Evolutionary conservation across 441 rosid species (phyloP), one percentile per base, ranked within the genome.

Genomic region (Eutrema salsugineum): DNA sequence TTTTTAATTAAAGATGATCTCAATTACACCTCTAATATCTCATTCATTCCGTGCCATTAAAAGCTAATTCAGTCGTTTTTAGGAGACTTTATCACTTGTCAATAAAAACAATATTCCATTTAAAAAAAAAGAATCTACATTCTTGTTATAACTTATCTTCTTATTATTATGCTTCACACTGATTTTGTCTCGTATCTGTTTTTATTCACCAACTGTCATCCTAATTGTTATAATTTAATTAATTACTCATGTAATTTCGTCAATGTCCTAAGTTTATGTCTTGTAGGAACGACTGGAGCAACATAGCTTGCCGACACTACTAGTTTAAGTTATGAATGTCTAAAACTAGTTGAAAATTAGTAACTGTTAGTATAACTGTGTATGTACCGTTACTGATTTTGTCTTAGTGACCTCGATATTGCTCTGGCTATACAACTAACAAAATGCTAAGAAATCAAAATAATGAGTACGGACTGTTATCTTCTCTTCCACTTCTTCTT

Each of bases 231-330:
- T 50, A 19, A 30, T 19, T 35, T 42, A 20, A 58, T 19, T 44
- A 72, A 58, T 79, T 49, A 40, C 9, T 63, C 32, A 14, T 12
- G 40, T 48, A 39, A 55, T 32, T 28, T 39, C 32, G 47, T 76
- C 36, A 63, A 28, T 56, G 28, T 63, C 44, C 10, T 57, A 67
- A 39, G 24, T 72, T 82, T 36, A 68, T 53, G 62, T 62, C 59
- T 24, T 77, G 40, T n/a, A n/a, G n/a, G n/a, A 60, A 79, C 83
- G 86, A 80, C 78, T 79, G 15, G 54, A 73, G 62, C 64, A 86
- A 81, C 79, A 79, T 78, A 17, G 80, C 76, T 84, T 69, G 97
- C 97, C 93, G 92, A 93, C 97, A 86, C 78, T 62, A 56, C 44
- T 75, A 79, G 59, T 71, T 58, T 56, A 63, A 67, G 24, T 12